Evolutionary conservation across 192 early-diverging fungal species (phyloP), one percentile per base, ranked within the genome.

Genomic region (Coemansia sp.): DNA sequence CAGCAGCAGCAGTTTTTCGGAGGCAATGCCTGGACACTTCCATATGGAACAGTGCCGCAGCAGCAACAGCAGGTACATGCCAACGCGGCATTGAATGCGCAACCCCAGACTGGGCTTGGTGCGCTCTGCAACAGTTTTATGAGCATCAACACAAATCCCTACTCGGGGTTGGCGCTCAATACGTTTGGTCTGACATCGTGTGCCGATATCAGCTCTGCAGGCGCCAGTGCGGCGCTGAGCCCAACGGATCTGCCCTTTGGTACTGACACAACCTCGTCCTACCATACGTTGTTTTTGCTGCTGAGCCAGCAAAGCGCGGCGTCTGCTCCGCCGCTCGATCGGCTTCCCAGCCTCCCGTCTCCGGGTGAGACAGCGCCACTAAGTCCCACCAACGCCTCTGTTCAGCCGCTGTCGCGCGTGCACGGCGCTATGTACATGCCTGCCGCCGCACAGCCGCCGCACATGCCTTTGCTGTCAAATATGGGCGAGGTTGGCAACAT

Each of bases 281-380:
- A 74, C 57, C 70, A 79, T 58, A 67, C 76, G 52, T 61, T 79
- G 55, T 23, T n/a, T n/a, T n/a, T 74, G 14, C 25, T 63, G 53
- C 57, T 78, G 1, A 46, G 21, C 24, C 67, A 66, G 55, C 71
- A 73, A 54, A 33, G 36, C 62, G 7, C 25, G 29, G 14, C 55
- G 29, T 21, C 22, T n/a, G 21, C 64, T 1, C 33, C 23, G 33
- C 50, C 59, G 22, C 36, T 57, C 22, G 57, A 6, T 32, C 31
- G 54, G 58, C 60, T n/a, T 25, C 33, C 50, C 54, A 33, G 23
- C 23, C 54, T 30, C 32, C 63, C 7, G 6, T 24, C 54, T 0
- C 63, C 27, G 21, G 50, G 27, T 29, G 67, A 69, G 20, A 39
- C 50, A 52, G 46, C 67, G 54, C 67, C 67, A 7, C 36, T 51